Conservation (phyloP, 768 basidiomycete species). For the Auricularia heimuer region DNA sequence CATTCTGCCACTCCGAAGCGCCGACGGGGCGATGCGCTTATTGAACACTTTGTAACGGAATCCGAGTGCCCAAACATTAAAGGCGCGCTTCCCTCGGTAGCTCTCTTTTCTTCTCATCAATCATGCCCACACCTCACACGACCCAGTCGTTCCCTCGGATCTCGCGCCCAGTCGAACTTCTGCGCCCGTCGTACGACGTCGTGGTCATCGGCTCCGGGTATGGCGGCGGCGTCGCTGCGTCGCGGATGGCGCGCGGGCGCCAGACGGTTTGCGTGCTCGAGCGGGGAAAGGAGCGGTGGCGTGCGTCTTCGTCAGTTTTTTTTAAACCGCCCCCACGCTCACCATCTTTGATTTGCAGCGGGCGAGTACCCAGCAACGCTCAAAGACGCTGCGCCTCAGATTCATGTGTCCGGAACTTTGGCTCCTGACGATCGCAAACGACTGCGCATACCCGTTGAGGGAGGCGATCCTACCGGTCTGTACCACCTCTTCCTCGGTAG, state of each 20-base stretch:
- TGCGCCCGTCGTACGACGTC: background rate
- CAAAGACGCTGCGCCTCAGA: background rate
- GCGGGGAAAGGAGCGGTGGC: slow-evolving; percentile 2
- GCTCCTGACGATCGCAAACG: background rate
- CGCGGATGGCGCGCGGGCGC: slow-evolving; percentile 4
- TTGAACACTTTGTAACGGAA: too few species aligned
- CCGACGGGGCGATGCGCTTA: too few species aligned
- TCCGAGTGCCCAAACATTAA: too few species aligned
- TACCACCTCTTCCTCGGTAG: slow-evolving; percentile 2
- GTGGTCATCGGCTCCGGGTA: slow-evolving; percentile 4
- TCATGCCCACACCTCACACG: background rate
- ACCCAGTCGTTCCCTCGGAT: background rate
- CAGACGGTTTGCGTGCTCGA: slow-evolving; percentile 3
- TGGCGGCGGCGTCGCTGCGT: slow-evolving; percentile 6
- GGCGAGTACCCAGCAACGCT: slow-evolving; percentile 3
- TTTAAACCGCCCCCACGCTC: too few species aligned
- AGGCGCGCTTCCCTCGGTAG: too few species aligned
- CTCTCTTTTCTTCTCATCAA: too few species aligned
- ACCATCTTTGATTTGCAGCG: background rate
- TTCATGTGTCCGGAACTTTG: background rate
- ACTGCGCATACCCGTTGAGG: background rate
- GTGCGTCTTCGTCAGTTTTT: background rate
- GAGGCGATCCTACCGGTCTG: slow-evolving; percentile 1
- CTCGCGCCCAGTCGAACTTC: background rate
- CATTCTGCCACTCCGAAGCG: too few species aligned